phyloP scores from a whole-genome alignment of 441 rosid genomes.

The Gossypium laxum region DNA sequence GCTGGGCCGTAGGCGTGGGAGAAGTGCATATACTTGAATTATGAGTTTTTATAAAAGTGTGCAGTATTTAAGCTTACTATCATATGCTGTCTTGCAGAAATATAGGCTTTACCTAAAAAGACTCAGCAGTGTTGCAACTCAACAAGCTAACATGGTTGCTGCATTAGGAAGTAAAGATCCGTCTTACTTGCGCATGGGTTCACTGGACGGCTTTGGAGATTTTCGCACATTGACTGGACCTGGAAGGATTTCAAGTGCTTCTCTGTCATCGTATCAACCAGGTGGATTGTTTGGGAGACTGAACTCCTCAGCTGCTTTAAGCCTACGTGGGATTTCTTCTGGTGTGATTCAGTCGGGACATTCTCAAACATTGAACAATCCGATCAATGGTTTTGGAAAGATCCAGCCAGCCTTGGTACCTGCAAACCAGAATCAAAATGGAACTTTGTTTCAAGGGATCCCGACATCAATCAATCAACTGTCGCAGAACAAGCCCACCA shows the following conservation, averaged over 20 bases:
- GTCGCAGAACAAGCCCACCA: slow-evolving; percentile 35
- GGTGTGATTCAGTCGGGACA: slow-evolving; percentile 41
- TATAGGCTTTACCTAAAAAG: slow-evolving; percentile 79
- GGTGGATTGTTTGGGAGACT: slow-evolving; percentile 47
- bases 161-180: slow-evolving; percentile 50
- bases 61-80: slow-evolving; percentile 6
- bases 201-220: slow-evolving; percentile 57
- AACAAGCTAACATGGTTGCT: slow-evolving; percentile 40
- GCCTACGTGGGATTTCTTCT: slow-evolving; percentile 49
- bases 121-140: slow-evolving; percentile 34
- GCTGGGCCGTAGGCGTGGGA: too few relatives aligned
- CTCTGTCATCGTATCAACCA: slow-evolving; percentile 44
- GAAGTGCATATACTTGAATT: too few relatives aligned
- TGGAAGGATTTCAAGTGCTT: slow-evolving; percentile 37
- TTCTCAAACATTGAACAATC: slow-evolving; percentile 35
- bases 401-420: slow-evolving; percentile 36
- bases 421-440: slow-evolving; percentile 32
- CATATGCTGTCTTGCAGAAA: slow-evolving; percentile 48
- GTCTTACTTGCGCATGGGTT: slow-evolving; percentile 40
- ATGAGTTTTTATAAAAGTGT: too few relatives aligned
- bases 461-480: slow-evolving; percentile 41
- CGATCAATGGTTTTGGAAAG: slow-evolving; percentile 34
- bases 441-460: slow-evolving; percentile 37
- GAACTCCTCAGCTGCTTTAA: slow-evolving; percentile 51
- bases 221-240: slow-evolving; percentile 39